Percentiles rank a stretch among this genome's conserved stretches.
These are phyloP conservation scores for Cucurbita maxima DNA, from an alignment of 306 rosid genomes.

Conservation along the genomic window DNA sequence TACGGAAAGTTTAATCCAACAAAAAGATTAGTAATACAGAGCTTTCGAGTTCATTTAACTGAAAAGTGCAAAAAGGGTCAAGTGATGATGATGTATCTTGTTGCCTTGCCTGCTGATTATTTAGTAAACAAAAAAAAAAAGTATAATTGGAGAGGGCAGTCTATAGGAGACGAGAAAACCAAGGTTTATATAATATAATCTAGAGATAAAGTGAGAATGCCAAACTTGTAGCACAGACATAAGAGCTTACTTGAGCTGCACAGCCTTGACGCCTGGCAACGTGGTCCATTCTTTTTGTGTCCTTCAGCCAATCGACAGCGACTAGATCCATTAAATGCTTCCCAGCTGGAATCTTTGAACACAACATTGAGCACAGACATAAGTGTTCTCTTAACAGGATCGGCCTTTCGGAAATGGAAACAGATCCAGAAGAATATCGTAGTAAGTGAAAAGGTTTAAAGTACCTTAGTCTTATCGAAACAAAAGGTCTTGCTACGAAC, in stretches of 20 bases:
- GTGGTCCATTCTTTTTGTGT: constrained; percentile 92
- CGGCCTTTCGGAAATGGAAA: not conserved
- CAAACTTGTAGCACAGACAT: not conserved
- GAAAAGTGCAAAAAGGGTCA: not conserved
- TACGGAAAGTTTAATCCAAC: not conserved
- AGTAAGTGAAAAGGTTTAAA: not conserved
- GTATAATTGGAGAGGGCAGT: not conserved
- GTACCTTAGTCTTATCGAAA: constrained; percentile 77
- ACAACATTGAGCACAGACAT: constrained; percentile 18
- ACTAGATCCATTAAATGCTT: constrained; percentile 92
- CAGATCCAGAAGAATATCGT: not conserved
- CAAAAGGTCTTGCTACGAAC: constrained; percentile 89
- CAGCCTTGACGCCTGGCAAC: constrained; percentile 89
- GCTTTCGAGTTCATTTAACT: not conserved
- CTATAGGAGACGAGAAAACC: not conserved
- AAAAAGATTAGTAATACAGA: not conserved
- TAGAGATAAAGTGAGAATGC: not conserved
- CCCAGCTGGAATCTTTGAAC: constrained; percentile 74
- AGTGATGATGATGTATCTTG: not conserved
- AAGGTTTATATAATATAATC: not conserved
- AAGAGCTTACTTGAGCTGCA: constrained; percentile 73
- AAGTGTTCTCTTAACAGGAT: constrained; percentile 16
- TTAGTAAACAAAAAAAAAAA: not conserved
- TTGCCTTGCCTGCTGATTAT: not conserved
- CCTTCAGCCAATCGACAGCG: constrained; percentile 98